A percentile compares a stretch with the other conserved stretches of the same genome.
phyloP scores from a whole-genome alignment of 2,329 filamentous ascomycete genomes.

The Fulvia fulva region DNA sequence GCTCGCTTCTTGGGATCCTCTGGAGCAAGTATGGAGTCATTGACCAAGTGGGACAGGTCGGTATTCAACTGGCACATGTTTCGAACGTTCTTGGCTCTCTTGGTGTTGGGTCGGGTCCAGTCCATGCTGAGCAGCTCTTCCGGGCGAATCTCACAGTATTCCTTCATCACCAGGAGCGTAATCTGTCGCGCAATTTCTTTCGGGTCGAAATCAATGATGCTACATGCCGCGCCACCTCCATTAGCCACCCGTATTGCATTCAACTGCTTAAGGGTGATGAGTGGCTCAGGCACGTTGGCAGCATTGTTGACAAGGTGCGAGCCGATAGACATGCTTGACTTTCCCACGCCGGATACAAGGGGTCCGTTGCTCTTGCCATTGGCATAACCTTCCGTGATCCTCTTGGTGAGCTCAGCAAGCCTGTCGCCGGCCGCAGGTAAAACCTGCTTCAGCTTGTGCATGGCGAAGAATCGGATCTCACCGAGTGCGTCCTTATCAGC shows the following conservation, averaged over 20 bases:
- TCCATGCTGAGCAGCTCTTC: slow-evolving; percentile 88
- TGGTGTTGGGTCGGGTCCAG: slow-evolving; percentile 85
- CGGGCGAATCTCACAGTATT: slow-evolving; percentile 88
- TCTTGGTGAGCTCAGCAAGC: slow-evolving; percentile 73
- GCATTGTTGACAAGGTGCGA: slow-evolving; percentile 47
- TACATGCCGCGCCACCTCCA: slow-evolving; percentile 63
- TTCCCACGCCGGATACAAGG: slow-evolving; percentile 82
- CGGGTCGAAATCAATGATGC: slow-evolving; percentile 85
- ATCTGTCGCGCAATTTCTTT: slow-evolving; percentile 88
- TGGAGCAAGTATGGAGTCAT: slow-evolving; percentile 82
- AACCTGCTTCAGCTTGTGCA: slow-evolving; percentile 62
- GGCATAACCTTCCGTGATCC: slow-evolving; percentile 63
- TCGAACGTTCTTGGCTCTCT: slow-evolving; percentile 80
- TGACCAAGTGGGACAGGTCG: slow-evolving; percentile 86
- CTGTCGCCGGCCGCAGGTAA: slow-evolving; percentile 75
- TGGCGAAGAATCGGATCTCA: slow-evolving; percentile 75
- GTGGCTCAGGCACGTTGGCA: slow-evolving; percentile 56
- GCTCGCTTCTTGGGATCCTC: slow-evolving; percentile 93
- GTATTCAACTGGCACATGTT: slow-evolving; percentile 92
- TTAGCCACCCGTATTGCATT: slow-evolving; percentile 70
- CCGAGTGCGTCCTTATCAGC: slow-evolving; percentile 72
- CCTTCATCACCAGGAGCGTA: slow-evolving; percentile 83
- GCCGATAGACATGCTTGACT: slow-evolving; percentile 72
- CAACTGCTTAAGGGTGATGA: slow-evolving; percentile 72
- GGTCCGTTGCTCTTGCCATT: slow-evolving; percentile 25